These are phyloP conservation scores for Lentinula lateritia DNA, from an alignment of 768 basidiomycete species.

Conservation along the genomic window DNA sequence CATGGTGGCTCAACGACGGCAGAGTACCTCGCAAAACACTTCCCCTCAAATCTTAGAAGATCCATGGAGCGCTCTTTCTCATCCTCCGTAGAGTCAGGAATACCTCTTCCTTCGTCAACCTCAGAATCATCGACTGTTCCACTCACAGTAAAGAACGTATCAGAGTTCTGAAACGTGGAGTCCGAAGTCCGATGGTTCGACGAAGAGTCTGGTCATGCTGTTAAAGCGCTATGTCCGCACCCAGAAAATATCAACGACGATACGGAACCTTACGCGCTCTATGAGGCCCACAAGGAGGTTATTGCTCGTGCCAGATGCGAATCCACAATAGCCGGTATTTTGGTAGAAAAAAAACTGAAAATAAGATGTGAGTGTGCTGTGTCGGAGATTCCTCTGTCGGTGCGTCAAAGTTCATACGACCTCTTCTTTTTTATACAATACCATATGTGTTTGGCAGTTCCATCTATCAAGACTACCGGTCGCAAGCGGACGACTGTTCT, in stretches of 20 bases:
- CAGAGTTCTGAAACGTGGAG: neutral
- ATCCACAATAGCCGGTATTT: neutral
- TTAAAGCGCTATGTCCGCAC: neutral
- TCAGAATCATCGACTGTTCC: neutral
- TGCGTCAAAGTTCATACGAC: neutral
- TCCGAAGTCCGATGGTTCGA: neutral
- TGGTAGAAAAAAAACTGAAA: neutral
- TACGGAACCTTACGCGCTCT: neutral
- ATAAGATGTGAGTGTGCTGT: constrained; percentile 1
- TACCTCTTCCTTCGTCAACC: neutral
- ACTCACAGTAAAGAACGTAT: neutral
- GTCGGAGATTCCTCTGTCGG: constrained; percentile 2
- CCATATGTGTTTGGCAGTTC: neutral
- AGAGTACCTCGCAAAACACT: neutral
- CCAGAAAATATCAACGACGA: neutral
- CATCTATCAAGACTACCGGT: neutral
- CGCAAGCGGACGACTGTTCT: neutral
- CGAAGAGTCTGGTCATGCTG: neutral
- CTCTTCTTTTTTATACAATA: neutral
- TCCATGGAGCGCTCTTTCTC: neutral
- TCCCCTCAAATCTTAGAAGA: neutral
- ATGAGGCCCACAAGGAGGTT: neutral
- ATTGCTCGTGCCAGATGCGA: constrained; percentile 1
- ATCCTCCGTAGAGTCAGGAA: neutral
- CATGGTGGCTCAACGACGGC: neutral